Base-by-base conservation (phyloP, 345 rosid species). In the Brassica rapa region DNA sequence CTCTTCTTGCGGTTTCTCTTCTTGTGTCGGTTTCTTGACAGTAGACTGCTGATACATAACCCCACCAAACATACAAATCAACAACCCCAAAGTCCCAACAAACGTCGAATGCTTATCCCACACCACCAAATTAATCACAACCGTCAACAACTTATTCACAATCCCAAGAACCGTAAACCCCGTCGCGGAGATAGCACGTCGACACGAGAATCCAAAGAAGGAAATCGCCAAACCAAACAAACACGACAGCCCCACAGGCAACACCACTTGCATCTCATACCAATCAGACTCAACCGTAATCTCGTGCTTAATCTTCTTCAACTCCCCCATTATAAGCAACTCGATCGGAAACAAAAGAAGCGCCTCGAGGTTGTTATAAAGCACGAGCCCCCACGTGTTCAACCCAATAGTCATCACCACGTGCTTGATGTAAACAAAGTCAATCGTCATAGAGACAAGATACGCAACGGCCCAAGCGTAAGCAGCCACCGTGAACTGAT, bases 111-210 rank as follows among this genome's bases (percentile, higher is more conserved):
- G 99, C 74, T 93, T 93, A 85, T 95, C 99, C 99, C 99, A 95
- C 7, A 95, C 83, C 10, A 90, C 63, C 70, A 90, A 77, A 84
- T 95, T 95, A 67, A 95, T 91, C 81, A 91, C 89, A 61, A 93
- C 98, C 0, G 99, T 95, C 85, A 95, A 63, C 7, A 93, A 78
- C 91, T 95, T 95, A 81, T 93, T 95, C 72, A 95, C 98, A 6
- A 95, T 93, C 0, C 99, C 99, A 62, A 95, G 97, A 82, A 95
- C 98, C n/a, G 99, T 95, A 67, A 88, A 95, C 3, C 99, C 99
- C 12, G 98, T 93, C 3, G 99, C 99, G 37, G 99, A 95, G 75
- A 95, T 95, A 3, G 93, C 97, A 56, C 89, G 81, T 8, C 98
- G 88, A 73, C 99, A 93, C 9, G 99, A 95, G 86, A 95, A 95